Evolutionary conservation across 2,329 filamentous ascomycete species (phyloP).

Genomic region (Grosmannia penicillata): DNA sequence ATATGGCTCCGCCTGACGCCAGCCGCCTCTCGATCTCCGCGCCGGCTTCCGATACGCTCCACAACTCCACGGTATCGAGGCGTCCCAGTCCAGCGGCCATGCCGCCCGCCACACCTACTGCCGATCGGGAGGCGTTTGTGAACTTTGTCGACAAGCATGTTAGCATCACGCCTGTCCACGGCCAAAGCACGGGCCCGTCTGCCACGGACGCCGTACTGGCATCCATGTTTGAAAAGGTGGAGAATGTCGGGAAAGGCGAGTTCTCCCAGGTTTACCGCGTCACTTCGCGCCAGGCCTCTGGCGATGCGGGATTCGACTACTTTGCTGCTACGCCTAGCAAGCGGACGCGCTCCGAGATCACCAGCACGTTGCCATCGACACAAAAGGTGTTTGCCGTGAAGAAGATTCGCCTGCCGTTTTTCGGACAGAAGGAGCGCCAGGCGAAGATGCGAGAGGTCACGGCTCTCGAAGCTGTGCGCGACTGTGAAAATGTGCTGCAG

Average conservation of each 20-base stretch:
- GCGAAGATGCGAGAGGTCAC: constrained; percentile 73
- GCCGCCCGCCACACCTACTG: constrained; percentile 72
- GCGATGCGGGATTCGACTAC: constrained; percentile 20
- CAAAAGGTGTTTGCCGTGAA: constrained; percentile 78
- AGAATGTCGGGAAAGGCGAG: constrained; percentile 71
- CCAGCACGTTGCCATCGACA: constrained; percentile 20
- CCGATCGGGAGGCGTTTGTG: constrained; percentile 34
- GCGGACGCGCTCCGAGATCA: constrained; percentile 11
- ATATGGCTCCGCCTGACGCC: constrained; percentile 59
- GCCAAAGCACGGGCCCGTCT: constrained; percentile 51
- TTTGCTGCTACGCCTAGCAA: constrained; percentile 12
- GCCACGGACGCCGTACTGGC: constrained; percentile 64
- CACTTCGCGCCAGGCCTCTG: constrained; percentile 21
- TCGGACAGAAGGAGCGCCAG: constrained; percentile 66
- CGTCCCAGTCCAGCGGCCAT: constrained; percentile 17
- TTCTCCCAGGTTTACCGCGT: constrained; percentile 90
- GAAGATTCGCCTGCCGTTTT: constrained; percentile 70
- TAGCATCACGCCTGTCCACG: constrained; percentile 56
- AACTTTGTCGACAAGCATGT: constrained; percentile 39
- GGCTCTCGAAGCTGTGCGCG: constrained; percentile 60
- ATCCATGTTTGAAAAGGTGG: constrained; percentile 66
- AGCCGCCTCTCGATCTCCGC: constrained; percentile 73
- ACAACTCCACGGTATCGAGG: not conserved
- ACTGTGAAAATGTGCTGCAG: constrained; percentile 73
- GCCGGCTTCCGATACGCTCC: not conserved